Percentiles rank a stretch among this genome's conserved stretches.
Conservation (phyloP, 2,329 filamentous ascomycete genomes). For the Ophiostoma ulmi region DNA sequence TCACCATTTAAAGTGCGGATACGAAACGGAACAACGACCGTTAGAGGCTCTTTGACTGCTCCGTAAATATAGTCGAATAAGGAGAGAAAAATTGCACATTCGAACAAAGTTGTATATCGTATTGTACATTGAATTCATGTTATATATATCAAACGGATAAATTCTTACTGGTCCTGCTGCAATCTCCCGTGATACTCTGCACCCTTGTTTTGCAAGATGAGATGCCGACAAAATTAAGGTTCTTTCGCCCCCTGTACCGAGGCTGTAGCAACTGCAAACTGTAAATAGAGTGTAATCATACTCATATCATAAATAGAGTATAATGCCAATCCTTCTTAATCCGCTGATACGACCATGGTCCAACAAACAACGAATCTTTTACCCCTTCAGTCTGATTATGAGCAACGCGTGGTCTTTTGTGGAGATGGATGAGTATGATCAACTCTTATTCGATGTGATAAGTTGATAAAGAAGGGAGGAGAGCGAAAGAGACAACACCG, state of each 20-base stretch:
- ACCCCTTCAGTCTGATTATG: slow-evolving; percentile 4
- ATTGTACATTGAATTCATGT: not conserved
- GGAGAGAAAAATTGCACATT: no score
- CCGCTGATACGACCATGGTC: no score
- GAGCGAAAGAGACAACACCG: not conserved
- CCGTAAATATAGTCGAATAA: not conserved
- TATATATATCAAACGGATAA: not conserved
- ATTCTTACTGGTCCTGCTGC: not conserved
- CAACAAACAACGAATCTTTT: not conserved
- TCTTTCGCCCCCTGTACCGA: slow-evolving; percentile 1
- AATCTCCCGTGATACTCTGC: not conserved
- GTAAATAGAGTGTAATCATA: not conserved
- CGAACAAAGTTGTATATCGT: no score
- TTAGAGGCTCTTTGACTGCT: slow-evolving; percentile 3
- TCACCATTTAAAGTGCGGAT: not conserved
- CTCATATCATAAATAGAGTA: not conserved
- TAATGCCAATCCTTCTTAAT: not conserved
- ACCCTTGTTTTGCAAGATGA: slow-evolving; percentile 3
- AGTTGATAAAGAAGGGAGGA: not conserved
- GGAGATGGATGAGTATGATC: slow-evolving; percentile 1
- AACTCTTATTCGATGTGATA: not conserved
- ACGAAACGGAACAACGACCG: not conserved
- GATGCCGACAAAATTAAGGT: slow-evolving; percentile 9
- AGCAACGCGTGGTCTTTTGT: slow-evolving; percentile 14
- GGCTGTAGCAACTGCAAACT: not conserved